Evolutionary conservation across 805 yeast genomes (phyloP), one percentile per base, ranked within the genome.

Genomic region (Clavispora vitiphila): DNA sequence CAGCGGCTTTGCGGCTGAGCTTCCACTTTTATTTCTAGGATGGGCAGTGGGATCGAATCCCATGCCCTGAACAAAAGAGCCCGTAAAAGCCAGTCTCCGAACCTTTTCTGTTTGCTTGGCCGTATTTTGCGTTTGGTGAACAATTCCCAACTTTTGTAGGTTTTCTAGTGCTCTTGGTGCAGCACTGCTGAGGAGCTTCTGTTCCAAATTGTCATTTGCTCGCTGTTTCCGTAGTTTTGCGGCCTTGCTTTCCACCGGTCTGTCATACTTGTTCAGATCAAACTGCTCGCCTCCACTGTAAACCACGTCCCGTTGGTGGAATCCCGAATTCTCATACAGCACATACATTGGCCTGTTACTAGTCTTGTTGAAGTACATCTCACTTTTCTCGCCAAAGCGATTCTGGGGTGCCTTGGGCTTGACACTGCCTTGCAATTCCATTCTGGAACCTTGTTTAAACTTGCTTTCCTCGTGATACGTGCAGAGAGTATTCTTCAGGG

Each of bases 401-500:
- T 67, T 63, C 20, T 69, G 68, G 5, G 89, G 81, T 6, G 87
- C 75, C 51, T 79, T 72, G 61, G 77, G 59, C 43, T 80, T 62
- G 44, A 74, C 68, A 45, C 77, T 65, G 12, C 85, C 77, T 59
- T 80, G 85, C 40, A 91, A 68, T 58, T 90, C 98, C 69, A 87
- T 76, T 47, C 98, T 67, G 12, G 47, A 43, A 11, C 54, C 46
- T 76, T 72, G n/a, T 80, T 72, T 71, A 41, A 78, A 67, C 34
- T 77, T 70, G 37, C 71, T 50, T 47, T 86, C 91, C 14, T 74
- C 67, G 55, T 90, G 98, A 53, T 65, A 87, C 10, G 78, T 80
- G 61, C 98, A 90, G 44, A 77, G 72, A 19, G 72, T 74, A 5
- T 76, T 64, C 31, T 67, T 69, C 8, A 73, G 61, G 16, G 57